Conservation (phyloP, 1,284 basidiomycete species). For the Ustanciosporium gigantosporum region DNA sequence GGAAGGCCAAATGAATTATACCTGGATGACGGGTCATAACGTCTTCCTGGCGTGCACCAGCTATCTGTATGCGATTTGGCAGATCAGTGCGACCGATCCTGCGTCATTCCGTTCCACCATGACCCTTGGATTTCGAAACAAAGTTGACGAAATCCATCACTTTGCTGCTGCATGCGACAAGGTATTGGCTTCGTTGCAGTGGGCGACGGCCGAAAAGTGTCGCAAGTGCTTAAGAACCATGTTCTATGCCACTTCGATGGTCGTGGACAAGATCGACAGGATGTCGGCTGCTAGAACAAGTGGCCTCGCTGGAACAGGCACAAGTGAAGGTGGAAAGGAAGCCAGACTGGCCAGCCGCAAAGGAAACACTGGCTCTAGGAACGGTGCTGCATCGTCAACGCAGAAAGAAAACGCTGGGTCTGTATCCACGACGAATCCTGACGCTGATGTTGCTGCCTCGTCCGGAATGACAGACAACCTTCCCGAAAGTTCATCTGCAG, state of each 20-base stretch:
- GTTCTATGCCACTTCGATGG: conserved; percentile 34
- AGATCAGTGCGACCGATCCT: conserved; percentile 34
- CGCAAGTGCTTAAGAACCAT: conserved; percentile 36
- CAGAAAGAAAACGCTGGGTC: no score
- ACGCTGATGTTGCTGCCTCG: no score
- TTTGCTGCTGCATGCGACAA: conserved; percentile 37
- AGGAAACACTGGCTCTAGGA: no score
- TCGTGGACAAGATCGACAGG: conserved; percentile 37
- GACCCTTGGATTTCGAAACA: conserved; percentile 28
- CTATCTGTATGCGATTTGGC: conserved; percentile 39
- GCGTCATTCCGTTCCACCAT: conserved; percentile 22
- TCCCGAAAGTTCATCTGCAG: no score
- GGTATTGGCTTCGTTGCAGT: conserved; percentile 32
- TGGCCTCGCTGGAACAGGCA: no score
- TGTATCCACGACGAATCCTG: no score
- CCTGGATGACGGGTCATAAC: conserved; percentile 43
- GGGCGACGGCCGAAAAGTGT: conserved; percentile 39
- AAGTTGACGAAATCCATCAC: conserved; percentile 40
- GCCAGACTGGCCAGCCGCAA: not conserved
- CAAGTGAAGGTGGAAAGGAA: no score
- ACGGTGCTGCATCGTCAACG: no score
- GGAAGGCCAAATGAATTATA: conserved; percentile 42
- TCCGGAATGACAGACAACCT: no score
- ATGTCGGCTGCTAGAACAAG: conserved; percentile 5
- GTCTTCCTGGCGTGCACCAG: conserved; percentile 36